Base-by-base conservation (phyloP, 495 filamentous ascomycete species). In the Penicillium paradoxum region DNA sequence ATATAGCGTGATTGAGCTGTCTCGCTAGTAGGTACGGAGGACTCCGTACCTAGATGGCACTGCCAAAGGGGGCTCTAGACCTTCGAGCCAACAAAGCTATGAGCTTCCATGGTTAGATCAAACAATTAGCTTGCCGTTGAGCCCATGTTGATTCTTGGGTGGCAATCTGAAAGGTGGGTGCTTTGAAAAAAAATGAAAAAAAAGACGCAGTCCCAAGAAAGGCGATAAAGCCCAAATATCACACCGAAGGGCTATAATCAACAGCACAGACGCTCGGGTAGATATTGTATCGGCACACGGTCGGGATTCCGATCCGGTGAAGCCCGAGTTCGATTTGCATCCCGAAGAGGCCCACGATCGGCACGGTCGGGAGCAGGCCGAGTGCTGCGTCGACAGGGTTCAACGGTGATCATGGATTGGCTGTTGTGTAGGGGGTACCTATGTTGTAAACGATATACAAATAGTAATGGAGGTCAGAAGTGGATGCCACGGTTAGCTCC, bases 281-380 rank as follows among this genome's bases (percentile, higher is more conserved):
- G 40, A 34, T 6, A 6, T 34, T n/a, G 54, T 53, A 45, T 45
- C 60, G 63, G 62, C 45, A 56, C 44, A 21, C 38, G 21, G 43
- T 65, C 62, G 63, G 63, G 57, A 66, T 64, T 63, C 57, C 63
- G 51, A 46, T 21, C 51, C 43, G 63, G 60, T 58, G 49, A 51
- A 57, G 54, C 57, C 60, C 63, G 57, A 57, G 50, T 21, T 18
- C 29, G 19, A 15, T 18, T 40, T 27, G 41, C 45, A 56, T 60
- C 63, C 63, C 63, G 63, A 63, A 9, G 15, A 24, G 43, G 45
- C 34, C 49, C 53, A 50, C 49, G 33, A 37, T 50, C 54, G 54
- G 53, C 32, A 15, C 18, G n/a, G 33, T 34, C 32, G 44, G 44
- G 44, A 15, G 4, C 44, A 37, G 14, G 45, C 45, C 45, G 45